Percentiles rank a stretch among this genome's conserved stretches.
These are phyloP conservation scores for Plasmodium chabaudi DNA, from an alignment of 169 alveolate species.

Conservation along the genomic window DNA sequence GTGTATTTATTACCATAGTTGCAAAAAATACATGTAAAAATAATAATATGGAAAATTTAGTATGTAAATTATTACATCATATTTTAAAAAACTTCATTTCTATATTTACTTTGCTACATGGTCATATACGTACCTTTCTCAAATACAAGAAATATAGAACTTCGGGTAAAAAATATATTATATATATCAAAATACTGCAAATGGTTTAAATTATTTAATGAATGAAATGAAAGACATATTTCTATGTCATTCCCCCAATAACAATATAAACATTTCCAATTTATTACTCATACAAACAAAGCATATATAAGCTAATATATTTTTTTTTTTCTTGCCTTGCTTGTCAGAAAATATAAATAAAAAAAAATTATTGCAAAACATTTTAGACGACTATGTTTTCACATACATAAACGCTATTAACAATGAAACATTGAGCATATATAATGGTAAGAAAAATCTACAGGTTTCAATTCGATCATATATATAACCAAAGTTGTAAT, in stretches of 20 bases:
- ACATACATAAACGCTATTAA: conserved; percentile 59
- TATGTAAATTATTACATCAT: conserved; percentile 52
- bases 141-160: conserved; percentile 57
- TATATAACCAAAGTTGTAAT: not conserved
- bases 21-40: conserved; percentile 47
- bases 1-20: conserved; percentile 22
- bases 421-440: conserved; percentile 46
- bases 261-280: not conserved
- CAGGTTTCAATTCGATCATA: not conserved
- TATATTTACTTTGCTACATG: conserved; percentile 62
- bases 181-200: too few relatives aligned
- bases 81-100: conserved; percentile 48
- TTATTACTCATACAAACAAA: not conserved
- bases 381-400: conserved; percentile 58
- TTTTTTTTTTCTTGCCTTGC: not conserved
- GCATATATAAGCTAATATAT: not conserved
- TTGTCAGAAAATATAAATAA: conserved; percentile 52
- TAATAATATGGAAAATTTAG: conserved; percentile 41
- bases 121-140: conserved; percentile 49
- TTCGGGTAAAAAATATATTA: conserved; percentile 12
- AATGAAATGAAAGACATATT: not conserved
- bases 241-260: not conserved
- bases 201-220: too few relatives aligned
- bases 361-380: conserved; percentile 33
- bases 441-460: conserved; percentile 32